These are phyloP conservation scores for Fragaria nilgerrensis DNA, from an alignment of 306 rosid genomes.

Conservation along the genomic window DNA sequence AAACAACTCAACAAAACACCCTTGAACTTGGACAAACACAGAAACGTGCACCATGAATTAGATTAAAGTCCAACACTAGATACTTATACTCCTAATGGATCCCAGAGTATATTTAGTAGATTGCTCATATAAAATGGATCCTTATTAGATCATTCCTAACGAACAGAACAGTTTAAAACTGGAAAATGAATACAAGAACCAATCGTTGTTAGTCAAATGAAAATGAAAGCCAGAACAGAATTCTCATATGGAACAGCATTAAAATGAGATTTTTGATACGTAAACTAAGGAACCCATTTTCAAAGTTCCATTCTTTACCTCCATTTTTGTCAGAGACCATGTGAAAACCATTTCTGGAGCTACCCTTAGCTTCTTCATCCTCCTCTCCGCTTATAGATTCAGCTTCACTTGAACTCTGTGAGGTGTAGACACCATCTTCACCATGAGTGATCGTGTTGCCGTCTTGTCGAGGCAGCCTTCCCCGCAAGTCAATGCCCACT, in stretches of 20 bases:
- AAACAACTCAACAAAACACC: conserved; percentile 7
- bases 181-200: not conserved
- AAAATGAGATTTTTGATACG: not conserved
- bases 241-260: not conserved
- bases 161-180: not conserved
- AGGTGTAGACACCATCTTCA: conserved; percentile 16
- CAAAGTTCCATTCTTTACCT: conserved; percentile 11
- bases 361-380: not conserved
- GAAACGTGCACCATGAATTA: not conserved
- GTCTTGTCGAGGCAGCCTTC: conserved; percentile 3
- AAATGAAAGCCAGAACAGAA: conserved; percentile 1
- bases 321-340: conserved; percentile 14
- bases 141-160: not conserved
- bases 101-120: not conserved
- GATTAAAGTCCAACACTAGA: not conserved
- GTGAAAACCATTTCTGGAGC: conserved; percentile 4
- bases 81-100: not conserved
- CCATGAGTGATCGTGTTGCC: not conserved
- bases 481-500: conserved; percentile 24
- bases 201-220: not conserved
- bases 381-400: not conserved
- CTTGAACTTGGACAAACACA: not conserved
- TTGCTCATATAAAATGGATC: not conserved
- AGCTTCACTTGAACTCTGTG: conserved; percentile 2
- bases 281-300: not conserved